Evolutionary conservation across 2,329 filamentous ascomycete genomes (phyloP).

Genomic region (Diatrype stigma): DNA sequence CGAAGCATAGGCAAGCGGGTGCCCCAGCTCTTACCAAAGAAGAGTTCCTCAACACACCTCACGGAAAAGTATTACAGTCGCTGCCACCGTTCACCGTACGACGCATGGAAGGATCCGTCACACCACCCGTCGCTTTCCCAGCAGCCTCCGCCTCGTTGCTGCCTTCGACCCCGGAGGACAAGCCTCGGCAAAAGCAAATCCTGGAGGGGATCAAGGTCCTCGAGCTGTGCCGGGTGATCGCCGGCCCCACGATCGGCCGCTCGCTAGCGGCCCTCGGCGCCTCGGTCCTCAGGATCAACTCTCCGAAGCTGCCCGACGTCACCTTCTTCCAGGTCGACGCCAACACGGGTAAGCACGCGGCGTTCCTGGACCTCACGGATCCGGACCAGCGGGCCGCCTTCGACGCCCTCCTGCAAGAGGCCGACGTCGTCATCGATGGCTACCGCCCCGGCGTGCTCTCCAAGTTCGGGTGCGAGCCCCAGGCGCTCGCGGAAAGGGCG

Average conservation of each 20-base stretch:
- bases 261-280: slow-evolving; percentile 73
- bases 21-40: slow-evolving; percentile 55
- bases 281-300: slow-evolving; percentile 68
- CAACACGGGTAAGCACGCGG: slow-evolving; percentile 66
- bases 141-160: slow-evolving; percentile 9
- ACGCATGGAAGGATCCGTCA: slow-evolving; percentile 40
- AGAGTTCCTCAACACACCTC: slow-evolving; percentile 52
- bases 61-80: slow-evolving; percentile 41
- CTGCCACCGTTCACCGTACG: slow-evolving; percentile 47
- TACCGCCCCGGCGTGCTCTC: slow-evolving; percentile 64
- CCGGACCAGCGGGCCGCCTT: slow-evolving; percentile 50
- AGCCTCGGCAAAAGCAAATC: slow-evolving; percentile 29
- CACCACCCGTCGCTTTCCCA: slow-evolving; percentile 41
- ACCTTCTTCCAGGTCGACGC: slow-evolving; percentile 70
- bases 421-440: slow-evolving; percentile 65
- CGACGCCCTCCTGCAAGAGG: slow-evolving; percentile 54
- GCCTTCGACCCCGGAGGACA: slow-evolving; percentile 15
- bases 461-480: slow-evolving; percentile 58
- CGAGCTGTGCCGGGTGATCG: slow-evolving; percentile 72
- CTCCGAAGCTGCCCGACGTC: slow-evolving; percentile 63
- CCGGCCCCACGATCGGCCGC: slow-evolving; percentile 67
- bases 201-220: slow-evolving; percentile 65
- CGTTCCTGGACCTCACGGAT: slow-evolving; percentile 59
- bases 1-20: slow-evolving; percentile 53
- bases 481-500: slow-evolving; percentile 49